Evolutionary conservation across 306 rosid genomes (phyloP).

Genomic region (Crotalaria pallida): DNA sequence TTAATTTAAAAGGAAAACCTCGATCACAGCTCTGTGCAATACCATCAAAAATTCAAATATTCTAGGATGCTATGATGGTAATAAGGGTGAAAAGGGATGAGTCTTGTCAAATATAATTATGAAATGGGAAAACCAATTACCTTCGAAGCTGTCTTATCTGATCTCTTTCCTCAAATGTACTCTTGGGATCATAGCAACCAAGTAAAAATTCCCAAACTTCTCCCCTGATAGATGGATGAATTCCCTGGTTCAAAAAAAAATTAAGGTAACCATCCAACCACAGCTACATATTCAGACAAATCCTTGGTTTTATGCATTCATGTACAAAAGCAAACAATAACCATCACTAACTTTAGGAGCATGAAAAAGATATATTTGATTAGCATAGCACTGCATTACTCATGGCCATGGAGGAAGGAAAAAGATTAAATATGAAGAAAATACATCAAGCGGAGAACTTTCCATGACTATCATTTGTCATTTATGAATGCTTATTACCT

Average conservation of each 20-base stretch:
- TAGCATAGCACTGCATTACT: background rate
- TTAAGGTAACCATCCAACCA: background rate
- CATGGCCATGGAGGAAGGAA: background rate
- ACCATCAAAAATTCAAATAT: background rate
- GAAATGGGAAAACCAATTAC: slow-evolving; percentile 33
- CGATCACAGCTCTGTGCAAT: background rate
- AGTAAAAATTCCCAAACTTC: slow-evolving; percentile 99
- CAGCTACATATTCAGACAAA: background rate
- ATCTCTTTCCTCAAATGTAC: slow-evolving; percentile 94
- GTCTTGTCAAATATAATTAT: background rate
- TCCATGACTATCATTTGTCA: background rate
- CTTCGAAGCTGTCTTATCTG: slow-evolving; percentile 63
- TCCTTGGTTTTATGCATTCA: background rate
- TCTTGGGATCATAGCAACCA: slow-evolving; percentile 79
- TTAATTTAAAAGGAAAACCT: slow-evolving; percentile 8
- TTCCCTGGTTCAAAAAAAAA: slow-evolving; percentile 52
- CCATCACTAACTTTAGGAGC: background rate
- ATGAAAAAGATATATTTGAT: slow-evolving; percentile 8
- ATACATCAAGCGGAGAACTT: background rate
- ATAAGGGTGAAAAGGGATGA: background rate
- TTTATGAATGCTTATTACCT: background rate
- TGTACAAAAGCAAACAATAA: slow-evolving; percentile 5
- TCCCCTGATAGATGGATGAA: slow-evolving; percentile 95
- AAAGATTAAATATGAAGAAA: background rate
- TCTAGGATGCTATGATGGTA: background rate